Evolutionary conservation across 352 stramenopile genomes (phyloP).

Genomic region (Pythium biforme): DNA sequence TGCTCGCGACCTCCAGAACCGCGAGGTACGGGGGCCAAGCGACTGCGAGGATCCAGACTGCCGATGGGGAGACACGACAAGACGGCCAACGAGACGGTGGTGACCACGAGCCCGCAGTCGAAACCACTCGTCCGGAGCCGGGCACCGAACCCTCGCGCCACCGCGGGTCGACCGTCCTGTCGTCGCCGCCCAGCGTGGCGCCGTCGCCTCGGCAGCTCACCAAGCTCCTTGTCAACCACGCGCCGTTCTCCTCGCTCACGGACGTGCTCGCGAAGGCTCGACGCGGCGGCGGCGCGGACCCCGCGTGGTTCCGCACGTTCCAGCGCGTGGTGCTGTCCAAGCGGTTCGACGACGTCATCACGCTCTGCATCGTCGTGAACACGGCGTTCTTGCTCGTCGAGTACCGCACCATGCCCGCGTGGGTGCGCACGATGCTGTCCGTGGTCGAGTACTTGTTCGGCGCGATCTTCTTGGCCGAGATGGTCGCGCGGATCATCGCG

Average conservation of each 20-base stretch:
- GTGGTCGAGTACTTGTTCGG: slow-evolving; percentile 76
- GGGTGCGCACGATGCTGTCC: slow-evolving; percentile 36
- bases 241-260: slow-evolving; percentile 17
- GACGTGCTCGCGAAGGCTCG: slow-evolving; percentile 4
- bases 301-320: slow-evolving; percentile 17
- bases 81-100: no score
- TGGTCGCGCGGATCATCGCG: slow-evolving; percentile 57
- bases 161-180: not conserved
- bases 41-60: no score
- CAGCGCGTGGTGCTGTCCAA: slow-evolving; percentile 67
- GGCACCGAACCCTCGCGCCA: not conserved
- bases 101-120: no score
- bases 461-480: slow-evolving; percentile 57
- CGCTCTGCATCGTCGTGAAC: slow-evolving; percentile 63
- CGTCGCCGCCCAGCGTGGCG: not conserved
- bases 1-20: no score
- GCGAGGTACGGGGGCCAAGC: no score
- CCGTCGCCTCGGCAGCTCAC: slow-evolving; percentile 9
- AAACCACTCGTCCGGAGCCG: not conserved
- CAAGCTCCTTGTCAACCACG: slow-evolving; percentile 19
- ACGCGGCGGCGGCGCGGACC: not conserved
- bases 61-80: no score
- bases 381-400: slow-evolving; percentile 66
- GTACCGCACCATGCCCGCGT: slow-evolving; percentile 53
- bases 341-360: slow-evolving; percentile 73